phyloP scores from a whole-genome alignment of 768 basidiomycete species.

The Neoboletus magnificus region DNA sequence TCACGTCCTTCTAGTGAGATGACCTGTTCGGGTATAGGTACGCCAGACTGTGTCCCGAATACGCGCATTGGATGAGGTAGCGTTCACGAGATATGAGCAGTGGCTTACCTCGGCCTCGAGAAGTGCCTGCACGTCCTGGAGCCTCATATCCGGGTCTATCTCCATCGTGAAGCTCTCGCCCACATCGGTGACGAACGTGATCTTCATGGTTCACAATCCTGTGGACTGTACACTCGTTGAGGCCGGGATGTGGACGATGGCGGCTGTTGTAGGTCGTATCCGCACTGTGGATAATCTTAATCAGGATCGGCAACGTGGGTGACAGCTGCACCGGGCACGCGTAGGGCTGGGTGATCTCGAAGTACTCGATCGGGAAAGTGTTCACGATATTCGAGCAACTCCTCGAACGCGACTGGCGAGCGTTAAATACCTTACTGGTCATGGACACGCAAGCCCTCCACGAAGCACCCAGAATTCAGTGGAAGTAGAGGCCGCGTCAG shows the following conservation, averaged over 20 bases:
- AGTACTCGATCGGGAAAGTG: constrained; percentile 28
- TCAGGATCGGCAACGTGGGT: background rate
- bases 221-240: background rate
- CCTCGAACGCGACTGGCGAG: background rate
- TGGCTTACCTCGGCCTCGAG: constrained; percentile 90
- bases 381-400: background rate
- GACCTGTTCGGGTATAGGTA: constrained; percentile 68
- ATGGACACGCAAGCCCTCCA: constrained; percentile 17
- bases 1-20: constrained; percentile 68
- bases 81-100: background rate
- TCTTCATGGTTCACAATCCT: constrained; percentile 47
- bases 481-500: constrained; percentile 20
- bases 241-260: background rate
- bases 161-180: constrained; percentile 69
- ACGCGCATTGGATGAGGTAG: background rate
- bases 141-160: constrained; percentile 86
- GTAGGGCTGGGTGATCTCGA: constrained; percentile 2
- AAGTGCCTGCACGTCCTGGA: constrained; percentile 89
- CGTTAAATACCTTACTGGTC: constrained; percentile 13
- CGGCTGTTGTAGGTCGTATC: background rate
- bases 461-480: constrained; percentile 23
- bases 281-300: constrained; percentile 1
- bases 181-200: constrained; percentile 69
- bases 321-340: background rate
- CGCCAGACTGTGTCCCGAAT: constrained; percentile 55